Evolutionary conservation across 768 basidiomycete species (phyloP).

Genomic region (Psilocybe sp.): DNA sequence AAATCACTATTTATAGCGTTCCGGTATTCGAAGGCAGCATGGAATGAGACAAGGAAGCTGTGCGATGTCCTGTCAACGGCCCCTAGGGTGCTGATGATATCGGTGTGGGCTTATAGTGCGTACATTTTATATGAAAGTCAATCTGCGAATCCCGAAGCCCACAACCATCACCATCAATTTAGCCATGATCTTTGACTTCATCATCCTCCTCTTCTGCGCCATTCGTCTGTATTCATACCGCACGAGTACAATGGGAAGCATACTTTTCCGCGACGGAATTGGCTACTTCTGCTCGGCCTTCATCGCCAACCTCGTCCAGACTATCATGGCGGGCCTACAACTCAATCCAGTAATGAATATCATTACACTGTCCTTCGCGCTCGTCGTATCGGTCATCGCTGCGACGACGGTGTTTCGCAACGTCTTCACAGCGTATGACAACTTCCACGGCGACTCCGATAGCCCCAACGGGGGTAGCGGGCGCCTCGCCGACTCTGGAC

Average conservation of each 20-base stretch:
- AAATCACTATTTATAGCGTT: conserved; percentile 21
- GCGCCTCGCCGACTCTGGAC: background rate
- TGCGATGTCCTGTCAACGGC: conserved; percentile 31
- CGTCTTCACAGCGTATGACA: conserved; percentile 30
- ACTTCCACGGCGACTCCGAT: conserved; percentile 20
- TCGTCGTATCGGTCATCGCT: conserved; percentile 34
- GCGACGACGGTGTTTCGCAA: conserved; percentile 34
- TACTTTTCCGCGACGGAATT: conserved; percentile 31
- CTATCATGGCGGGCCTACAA: conserved; percentile 26
- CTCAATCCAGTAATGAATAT: conserved; percentile 35
- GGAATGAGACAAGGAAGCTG: conserved; percentile 24
- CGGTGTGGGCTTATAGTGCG: conserved; percentile 31
- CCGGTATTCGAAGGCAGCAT: conserved; percentile 26
- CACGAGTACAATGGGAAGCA: conserved; percentile 23
- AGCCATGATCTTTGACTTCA: conserved; percentile 33
- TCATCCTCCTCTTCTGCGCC: conserved; percentile 27
- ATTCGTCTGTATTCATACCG: conserved; percentile 21
- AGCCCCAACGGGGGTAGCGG: conserved; percentile 1
- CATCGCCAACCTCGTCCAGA: conserved; percentile 31
- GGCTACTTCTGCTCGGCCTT: conserved; percentile 32
- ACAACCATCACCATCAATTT: background rate
- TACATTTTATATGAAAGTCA: background rate
- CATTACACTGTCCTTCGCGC: conserved; percentile 29
- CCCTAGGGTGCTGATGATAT: conserved; percentile 24
- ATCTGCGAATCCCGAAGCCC: background rate